Base-by-base conservation (phyloP, 2,329 filamentous ascomycete genomes). In the Phialophora macrospora region DNA sequence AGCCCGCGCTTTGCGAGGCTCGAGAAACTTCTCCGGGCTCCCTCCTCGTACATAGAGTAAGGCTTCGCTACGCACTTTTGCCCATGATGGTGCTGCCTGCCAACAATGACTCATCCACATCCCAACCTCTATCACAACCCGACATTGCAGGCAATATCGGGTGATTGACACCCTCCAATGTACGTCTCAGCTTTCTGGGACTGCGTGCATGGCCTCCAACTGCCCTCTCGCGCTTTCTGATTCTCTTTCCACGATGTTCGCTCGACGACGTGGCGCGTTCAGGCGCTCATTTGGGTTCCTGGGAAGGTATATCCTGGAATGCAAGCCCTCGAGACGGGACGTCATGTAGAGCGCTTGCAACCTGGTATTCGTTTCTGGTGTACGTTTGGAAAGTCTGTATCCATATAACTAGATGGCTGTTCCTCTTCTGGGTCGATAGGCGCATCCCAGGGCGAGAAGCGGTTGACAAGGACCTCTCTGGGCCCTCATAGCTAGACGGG, bases 1-100 rank as follows among this genome's bases (percentile, higher is more conserved):
- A 22, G 28, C 26, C 41, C 26, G 56, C 41, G 28, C 32, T 48
- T 34, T 17, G 17, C 56, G 8, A 59, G 56, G 41, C 56, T 59
- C 56, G 41, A 59, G 44, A 59, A 49, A 14, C 14, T 51, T 59
- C 44, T 59, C 14, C 30, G 30, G 30, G 30, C 30, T 32, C 30
- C 30, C 7, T 32, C 11, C 30, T 32, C 26, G 5, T 48, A 46
- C 38, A 44, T n/a, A 5, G 38, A n/a, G 30, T 17, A 34, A 59
- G 56, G 44, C 56, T 59, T 17, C 11, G 22, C n/a, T 49, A 9
- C 46, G 30, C 14, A 59, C 24, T 22, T 22, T 24, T 4, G 3
- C 20, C 30, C 17, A 30, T 20, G 38, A 14, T 49, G 20, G 1
- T 59, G 56, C 44, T 49, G 17, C 49, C 5, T n/a, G 38, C 17